Percentiles rank a stretch among this genome's conserved stretches.
These are phyloP conservation scores for Suillus subaureus DNA, from an alignment of 768 basidiomycete species.

Conservation along the genomic window DNA sequence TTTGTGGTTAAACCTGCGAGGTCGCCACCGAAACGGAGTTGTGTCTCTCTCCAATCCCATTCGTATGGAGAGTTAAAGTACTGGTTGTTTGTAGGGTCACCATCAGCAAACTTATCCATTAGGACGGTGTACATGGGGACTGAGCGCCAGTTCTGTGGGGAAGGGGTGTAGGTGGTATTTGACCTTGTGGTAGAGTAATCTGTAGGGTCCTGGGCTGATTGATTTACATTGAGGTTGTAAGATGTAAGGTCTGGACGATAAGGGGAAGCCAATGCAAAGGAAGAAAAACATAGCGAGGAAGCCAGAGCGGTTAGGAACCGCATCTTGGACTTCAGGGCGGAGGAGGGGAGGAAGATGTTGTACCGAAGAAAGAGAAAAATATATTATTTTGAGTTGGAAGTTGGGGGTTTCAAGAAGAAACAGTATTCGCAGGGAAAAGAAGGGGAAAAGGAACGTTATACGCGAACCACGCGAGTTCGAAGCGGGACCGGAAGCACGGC, in stretches of 20 bases:
- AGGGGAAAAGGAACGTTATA: neutral
- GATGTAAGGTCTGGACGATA: slow-evolving; percentile 65
- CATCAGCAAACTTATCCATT: slow-evolving; percentile 93
- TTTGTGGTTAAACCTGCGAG: slow-evolving; percentile 72
- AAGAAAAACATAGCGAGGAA: slow-evolving; percentile 28
- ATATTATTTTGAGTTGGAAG: neutral
- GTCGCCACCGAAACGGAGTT: slow-evolving; percentile 89
- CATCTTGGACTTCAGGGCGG: slow-evolving; percentile 32
- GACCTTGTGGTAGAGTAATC: slow-evolving; percentile 66
- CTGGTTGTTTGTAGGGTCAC: slow-evolving; percentile 91
- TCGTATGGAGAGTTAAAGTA: slow-evolving; percentile 81
- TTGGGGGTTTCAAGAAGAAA: neutral
- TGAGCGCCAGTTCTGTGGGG: slow-evolving; percentile 84
- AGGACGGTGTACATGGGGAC: slow-evolving; percentile 82
- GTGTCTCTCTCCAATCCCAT: slow-evolving; percentile 85
- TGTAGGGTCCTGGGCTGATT: slow-evolving; percentile 64
- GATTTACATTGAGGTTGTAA: slow-evolving; percentile 81
- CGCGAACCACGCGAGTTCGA: too few species aligned
- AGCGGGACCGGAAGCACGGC: too few species aligned
- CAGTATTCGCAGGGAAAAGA: neutral
- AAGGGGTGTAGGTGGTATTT: slow-evolving; percentile 71
- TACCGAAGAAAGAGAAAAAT: neutral
- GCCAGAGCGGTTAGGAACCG: slow-evolving; percentile 46
- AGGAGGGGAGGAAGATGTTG: neutral
- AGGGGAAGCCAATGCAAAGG: slow-evolving; percentile 57